Conservation (phyloP, 495 filamentous ascomycete genomes). For the Barbatosphaeria neglecta region DNA sequence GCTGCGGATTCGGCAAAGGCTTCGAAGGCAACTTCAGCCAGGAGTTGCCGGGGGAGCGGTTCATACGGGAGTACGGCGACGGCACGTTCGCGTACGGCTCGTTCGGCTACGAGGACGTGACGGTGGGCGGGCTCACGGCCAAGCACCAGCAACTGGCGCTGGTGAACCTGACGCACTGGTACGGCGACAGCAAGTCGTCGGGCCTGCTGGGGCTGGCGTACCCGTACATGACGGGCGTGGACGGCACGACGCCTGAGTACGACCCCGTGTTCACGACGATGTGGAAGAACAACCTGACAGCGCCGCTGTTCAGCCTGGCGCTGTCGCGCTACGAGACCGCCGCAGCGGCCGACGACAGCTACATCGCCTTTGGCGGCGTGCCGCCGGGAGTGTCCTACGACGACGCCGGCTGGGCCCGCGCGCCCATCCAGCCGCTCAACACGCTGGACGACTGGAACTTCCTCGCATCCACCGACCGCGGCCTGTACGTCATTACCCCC, state of each 20-base stretch:
- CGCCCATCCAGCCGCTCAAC: slow-evolving; percentile 14
- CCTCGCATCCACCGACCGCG: slow-evolving; percentile 13
- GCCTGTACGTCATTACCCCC: slow-evolving; percentile 20
- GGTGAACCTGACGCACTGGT: slow-evolving; percentile 34
- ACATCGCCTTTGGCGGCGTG: slow-evolving; percentile 35
- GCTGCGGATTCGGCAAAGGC: slow-evolving; percentile 39
- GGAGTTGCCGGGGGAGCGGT: slow-evolving; percentile 26
- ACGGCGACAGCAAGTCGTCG: slow-evolving; percentile 32
- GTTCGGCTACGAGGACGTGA: slow-evolving; percentile 43
- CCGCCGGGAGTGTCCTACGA: slow-evolving; percentile 22
- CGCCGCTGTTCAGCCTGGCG: slow-evolving; percentile 42
- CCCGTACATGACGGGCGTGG: slow-evolving; percentile 30
- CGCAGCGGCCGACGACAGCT: slow-evolving; percentile 6
- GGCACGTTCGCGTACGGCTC: slow-evolving; percentile 40
- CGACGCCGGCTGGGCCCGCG: slow-evolving; percentile 16
- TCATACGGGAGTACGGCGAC: slow-evolving; percentile 46
- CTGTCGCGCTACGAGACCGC: slow-evolving; percentile 14
- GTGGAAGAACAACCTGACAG: slow-evolving; percentile 35
- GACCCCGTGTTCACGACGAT: slow-evolving; percentile 46
- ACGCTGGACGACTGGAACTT: slow-evolving; percentile 9
- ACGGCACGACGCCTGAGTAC: slow-evolving; percentile 26
- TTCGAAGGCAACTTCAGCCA: slow-evolving; percentile 32
- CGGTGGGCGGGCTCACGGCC: slow-evolving; percentile 36
- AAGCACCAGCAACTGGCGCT: slow-evolving; percentile 40
- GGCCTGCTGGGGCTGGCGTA: slow-evolving; percentile 52